Conservation (phyloP, 805 yeast species). For the Ogataea ganodermae region DNA sequence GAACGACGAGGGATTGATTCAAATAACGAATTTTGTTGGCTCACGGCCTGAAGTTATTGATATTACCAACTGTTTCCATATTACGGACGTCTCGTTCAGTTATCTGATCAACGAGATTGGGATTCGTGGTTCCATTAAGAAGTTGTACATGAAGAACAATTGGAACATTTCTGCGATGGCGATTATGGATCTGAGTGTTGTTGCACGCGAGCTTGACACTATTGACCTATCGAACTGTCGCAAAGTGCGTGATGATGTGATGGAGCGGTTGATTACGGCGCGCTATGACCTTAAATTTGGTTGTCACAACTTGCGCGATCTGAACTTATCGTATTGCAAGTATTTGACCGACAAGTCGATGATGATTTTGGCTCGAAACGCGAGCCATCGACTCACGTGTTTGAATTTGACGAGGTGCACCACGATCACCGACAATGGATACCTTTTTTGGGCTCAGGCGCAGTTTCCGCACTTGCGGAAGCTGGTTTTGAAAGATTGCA, state of each 20-base stretch:
- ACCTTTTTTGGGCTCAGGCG: slow-evolving; percentile 61
- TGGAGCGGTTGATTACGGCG: slow-evolving; percentile 70
- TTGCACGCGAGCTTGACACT: slow-evolving; percentile 59
- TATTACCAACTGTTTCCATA: slow-evolving; percentile 73
- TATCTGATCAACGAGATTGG: slow-evolving; percentile 73
- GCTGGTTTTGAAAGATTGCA: slow-evolving; percentile 68
- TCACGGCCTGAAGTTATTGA: slow-evolving; percentile 62
- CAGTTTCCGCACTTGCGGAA: slow-evolving; percentile 54
- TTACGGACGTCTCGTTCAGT: slow-evolving; percentile 74
- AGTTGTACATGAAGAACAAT: slow-evolving; percentile 62
- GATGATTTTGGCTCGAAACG: slow-evolving; percentile 60
- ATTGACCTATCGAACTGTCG: slow-evolving; percentile 73
- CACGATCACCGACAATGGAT: slow-evolving; percentile 74
- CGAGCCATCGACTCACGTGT: slow-evolving; percentile 53
- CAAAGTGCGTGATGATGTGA: slow-evolving; percentile 69
- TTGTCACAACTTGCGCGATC: slow-evolving; percentile 54
- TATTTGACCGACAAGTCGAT: slow-evolving; percentile 69
- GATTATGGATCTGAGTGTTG: slow-evolving; percentile 72
- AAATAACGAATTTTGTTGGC: slow-evolving; percentile 70
- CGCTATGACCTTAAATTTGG: slow-evolving; percentile 41
- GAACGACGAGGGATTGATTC: slow-evolving; percentile 55
- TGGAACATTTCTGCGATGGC: slow-evolving; percentile 85
- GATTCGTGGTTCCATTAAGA: slow-evolving; percentile 57
- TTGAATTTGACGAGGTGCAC: slow-evolving; percentile 75
- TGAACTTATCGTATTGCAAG: slow-evolving; percentile 74